A percentile compares a stretch with the other conserved stretches of the same genome.
phyloP scores from a whole-genome alignment of 495 filamentous ascomycete genomes.

The Lindgomyces ingoldianus region DNA sequence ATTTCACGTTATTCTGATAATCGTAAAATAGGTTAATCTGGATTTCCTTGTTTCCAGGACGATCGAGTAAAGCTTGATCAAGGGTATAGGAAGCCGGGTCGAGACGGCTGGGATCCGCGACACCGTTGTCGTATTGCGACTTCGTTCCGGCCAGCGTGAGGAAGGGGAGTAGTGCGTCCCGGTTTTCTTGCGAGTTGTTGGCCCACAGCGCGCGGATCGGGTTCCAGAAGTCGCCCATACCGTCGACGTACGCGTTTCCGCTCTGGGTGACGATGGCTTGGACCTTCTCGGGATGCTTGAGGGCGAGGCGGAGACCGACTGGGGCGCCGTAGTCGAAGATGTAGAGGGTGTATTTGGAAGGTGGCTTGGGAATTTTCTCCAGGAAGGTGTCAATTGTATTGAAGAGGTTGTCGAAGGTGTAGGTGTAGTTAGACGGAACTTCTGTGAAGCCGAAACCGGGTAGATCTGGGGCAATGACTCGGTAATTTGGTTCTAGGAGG shows the following conservation, averaged over 20 bases:
- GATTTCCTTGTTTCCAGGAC: constrained; percentile 54
- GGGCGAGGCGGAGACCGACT: constrained; percentile 56
- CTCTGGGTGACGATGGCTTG: constrained; percentile 62
- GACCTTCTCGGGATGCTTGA: constrained; percentile 51
- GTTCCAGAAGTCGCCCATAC: constrained; percentile 60
- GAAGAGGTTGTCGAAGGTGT: constrained; percentile 55
- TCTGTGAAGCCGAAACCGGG: constrained; percentile 54
- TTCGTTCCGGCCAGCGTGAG: constrained; percentile 53
- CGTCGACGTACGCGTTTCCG: constrained; percentile 65
- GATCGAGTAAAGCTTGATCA: constrained; percentile 55
- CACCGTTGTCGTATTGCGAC: constrained; percentile 59
- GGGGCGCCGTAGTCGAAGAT: constrained; percentile 71
- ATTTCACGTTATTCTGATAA: constrained; percentile 56
- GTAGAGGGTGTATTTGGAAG: constrained; percentile 56
- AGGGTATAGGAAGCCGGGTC: constrained; percentile 55
- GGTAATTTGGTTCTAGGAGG: constrained; percentile 54
- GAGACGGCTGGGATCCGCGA: constrained; percentile 43
- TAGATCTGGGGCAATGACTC: constrained; percentile 62
- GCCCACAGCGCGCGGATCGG: constrained; percentile 54
- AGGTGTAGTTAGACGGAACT: constrained; percentile 48
- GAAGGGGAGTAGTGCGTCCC: constrained; percentile 47
- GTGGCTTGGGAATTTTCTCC: constrained; percentile 47
- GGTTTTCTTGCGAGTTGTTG: constrained; percentile 43
- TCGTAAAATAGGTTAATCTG: constrained; percentile 63
- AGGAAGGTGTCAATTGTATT: constrained; percentile 53